Base-by-base conservation (phyloP, 2,329 filamentous ascomycete genomes). In the Botrytis galanthina region DNA sequence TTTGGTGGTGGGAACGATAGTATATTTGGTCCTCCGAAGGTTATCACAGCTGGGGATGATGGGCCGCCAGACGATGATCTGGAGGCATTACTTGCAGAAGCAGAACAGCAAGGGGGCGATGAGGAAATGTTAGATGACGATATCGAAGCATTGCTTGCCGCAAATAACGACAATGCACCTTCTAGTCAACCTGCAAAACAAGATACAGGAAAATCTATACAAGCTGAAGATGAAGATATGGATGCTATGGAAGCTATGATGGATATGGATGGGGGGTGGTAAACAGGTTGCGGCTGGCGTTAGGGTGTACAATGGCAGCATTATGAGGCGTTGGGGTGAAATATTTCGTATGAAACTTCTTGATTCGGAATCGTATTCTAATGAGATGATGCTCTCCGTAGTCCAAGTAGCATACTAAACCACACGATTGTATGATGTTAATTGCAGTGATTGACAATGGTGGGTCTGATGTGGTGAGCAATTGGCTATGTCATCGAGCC, bases 221-320 rank as follows among this genome's bases (percentile, higher is more conserved):
- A 82, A 42, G 59, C 32, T 46, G 51, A 63, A 26, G 57, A 26
- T 2, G 62, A 72, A 26, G 44, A 73, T 64, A 78, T 81, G 16
- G 81, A 82, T 39, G 82, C 83, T 44, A 75, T 83, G 80, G 90
- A 89, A 75, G 90, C 87, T 1, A 90, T 93, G 88, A 69, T 72
- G 87, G 84, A 75, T 67, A 70, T 70, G 57, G 35, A 60, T 22
- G 57, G 68, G 54, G 68, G 68, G 42, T 72, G 71, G 71, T 72
- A 51, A 72, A 61, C 39, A 32, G 32, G 32, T 39, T 46, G 12
- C 42, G 44, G 29, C 46, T 63, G 66, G 71, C 57, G 66, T 73
- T 73, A 20, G 37, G 57, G 3, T 59, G 26, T 18, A 62, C 42
- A 29, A 66, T 66, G 48, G 46, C 22, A 44, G 62, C 59, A 74